These are phyloP conservation scores for Chaetomium globosum DNA, from an alignment of 2,329 filamentous ascomycete species.

Conservation along the genomic window DNA sequence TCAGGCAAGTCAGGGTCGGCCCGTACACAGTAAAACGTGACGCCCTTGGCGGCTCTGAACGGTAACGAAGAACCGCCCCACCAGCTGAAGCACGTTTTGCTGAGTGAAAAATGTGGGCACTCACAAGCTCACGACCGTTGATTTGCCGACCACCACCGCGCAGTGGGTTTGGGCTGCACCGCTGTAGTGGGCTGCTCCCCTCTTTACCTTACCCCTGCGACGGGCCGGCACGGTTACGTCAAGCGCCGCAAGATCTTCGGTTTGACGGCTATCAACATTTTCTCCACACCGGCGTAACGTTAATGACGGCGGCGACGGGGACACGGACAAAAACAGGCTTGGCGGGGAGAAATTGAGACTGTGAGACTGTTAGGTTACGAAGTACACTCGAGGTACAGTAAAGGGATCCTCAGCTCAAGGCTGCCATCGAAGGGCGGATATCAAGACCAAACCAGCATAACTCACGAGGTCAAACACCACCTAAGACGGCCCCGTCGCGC, in stretches of 20 bases:
- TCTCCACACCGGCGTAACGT: constrained; percentile 11
- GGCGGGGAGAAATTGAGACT: background rate
- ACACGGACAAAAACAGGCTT: background rate
- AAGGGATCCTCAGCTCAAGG: background rate
- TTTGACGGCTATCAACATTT: constrained; percentile 9
- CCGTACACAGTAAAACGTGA: constrained; percentile 1
- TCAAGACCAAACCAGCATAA: background rate
- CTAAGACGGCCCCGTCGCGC: constrained; percentile 28
- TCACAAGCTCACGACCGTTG: background rate
- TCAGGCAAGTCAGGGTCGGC: constrained; percentile 35
- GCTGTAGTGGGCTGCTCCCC: too few relatives aligned
- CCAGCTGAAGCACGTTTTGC: constrained; percentile 1
- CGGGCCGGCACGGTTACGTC: constrained; percentile 21
- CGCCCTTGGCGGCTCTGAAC: background rate
- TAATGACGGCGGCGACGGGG: constrained; percentile 10
- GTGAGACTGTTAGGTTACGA: background rate
- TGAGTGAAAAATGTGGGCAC: background rate
- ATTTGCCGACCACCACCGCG: constrained; percentile 5
- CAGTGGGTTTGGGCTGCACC: constrained; percentile 2
- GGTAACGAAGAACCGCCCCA: background rate
- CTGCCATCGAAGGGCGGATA: background rate
- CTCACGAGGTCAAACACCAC: background rate
- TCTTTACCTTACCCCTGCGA: constrained; percentile 21
- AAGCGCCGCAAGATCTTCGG: constrained; percentile 22
- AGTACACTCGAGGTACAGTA: background rate